Base-by-base conservation (phyloP, 164 flowering plant species). In the Aristolochia fimbriata region DNA sequence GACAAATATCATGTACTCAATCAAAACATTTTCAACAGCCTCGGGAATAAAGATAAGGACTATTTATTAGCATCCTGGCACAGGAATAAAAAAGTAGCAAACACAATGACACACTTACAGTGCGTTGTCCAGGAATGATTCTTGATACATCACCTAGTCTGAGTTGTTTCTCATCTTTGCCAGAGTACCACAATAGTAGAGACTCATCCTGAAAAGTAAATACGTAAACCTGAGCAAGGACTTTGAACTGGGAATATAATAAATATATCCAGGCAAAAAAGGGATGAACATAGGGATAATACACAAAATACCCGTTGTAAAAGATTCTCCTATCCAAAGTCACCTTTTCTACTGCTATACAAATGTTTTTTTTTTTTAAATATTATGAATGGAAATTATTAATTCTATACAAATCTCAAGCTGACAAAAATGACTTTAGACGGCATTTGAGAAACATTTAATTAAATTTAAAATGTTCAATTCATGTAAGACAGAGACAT, bases 121-220 rank as follows among this genome's bases (percentile, higher is more conserved):
- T 91, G 30, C 93, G 85, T 71, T 91, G 96, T 62, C 98, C 96
- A 58, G 98, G 95, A 73, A 91, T 84, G 58, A 91, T 86, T 81
- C 70, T 83, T 46, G 87, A 76, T 58, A 91, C 93, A 17, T 78
- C 81, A 76, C 78, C 73, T 25, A 91, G 83, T 64, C 85, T 84
- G 52, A 91, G 79, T 8, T 81, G 87, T 64, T 81, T 91, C 80
- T 85, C 96, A 37, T 83, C 85, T 75, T 87, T 91, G 17, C 87
- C 98, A 67, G 84, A 80, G 77, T 81, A 83, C 96, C 98, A 91
- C 63, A 91, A 67, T 72, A 91, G 67, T 54, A 60, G 5, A 57
- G 96, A 76, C 63, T 91, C 98, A 60, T 88, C 98, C 97, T 91
- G 79, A 63, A 76, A 67, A 25, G 57, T 54, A 67, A 59, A 33